Conservation (phyloP, 371 early-diverging fungal genomes). For the Parasitella parasitica region DNA sequence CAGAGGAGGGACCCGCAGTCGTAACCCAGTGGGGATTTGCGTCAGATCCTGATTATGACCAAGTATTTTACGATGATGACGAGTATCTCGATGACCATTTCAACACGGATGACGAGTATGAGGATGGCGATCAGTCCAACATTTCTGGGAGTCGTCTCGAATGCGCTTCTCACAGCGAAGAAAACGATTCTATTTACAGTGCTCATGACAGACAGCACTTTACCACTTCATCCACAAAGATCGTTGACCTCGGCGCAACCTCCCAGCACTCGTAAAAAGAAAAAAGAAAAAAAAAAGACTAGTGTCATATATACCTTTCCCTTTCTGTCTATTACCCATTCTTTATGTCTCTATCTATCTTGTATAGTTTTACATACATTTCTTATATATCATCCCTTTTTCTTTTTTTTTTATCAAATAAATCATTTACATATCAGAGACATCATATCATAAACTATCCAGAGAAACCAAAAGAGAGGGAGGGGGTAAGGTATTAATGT, state of each 20-base stretch:
- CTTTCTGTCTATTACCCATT: neutral
- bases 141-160: neutral
- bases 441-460: neutral
- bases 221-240: neutral
- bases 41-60: slow-evolving; percentile 32
- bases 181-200: neutral
- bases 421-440: neutral
- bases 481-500: neutral
- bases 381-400: neutral
- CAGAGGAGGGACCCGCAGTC: neutral
- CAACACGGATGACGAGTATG: slow-evolving; percentile 5
- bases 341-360: neutral
- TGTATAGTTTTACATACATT: neutral
- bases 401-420: neutral
- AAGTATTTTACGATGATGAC: slow-evolving; percentile 28
- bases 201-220: neutral
- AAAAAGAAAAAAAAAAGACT: too few relatives aligned
- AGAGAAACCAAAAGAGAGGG: neutral
- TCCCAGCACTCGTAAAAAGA: too few relatives aligned
- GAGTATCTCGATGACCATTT: slow-evolving; percentile 22
- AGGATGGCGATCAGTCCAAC: neutral
- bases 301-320: neutral
- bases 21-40: slow-evolving; percentile 11
- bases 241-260: neutral
- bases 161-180: neutral